Conservation (phyloP, 2,329 filamentous ascomycete genomes). For the Scedosporium boydii region DNA sequence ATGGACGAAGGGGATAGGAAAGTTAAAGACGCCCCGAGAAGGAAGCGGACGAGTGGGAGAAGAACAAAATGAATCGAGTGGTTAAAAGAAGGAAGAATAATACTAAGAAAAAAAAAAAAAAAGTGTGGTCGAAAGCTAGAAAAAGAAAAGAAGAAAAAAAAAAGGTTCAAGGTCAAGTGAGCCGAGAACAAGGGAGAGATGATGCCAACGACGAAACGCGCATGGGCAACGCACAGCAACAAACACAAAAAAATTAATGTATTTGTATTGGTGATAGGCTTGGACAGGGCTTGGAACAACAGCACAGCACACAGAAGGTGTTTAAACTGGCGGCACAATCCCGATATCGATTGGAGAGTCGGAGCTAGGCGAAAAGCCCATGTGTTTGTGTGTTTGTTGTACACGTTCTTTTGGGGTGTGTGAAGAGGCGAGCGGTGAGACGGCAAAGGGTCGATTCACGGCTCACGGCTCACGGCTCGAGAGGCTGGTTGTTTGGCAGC, state of each 20-base stretch:
- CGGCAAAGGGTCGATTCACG: too few species aligned
- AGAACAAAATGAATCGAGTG: slow-evolving; percentile 7
- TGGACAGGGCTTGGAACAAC: neutral
- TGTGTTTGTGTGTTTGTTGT: too few species aligned
- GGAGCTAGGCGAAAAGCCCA: too few species aligned
- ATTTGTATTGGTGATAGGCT: neutral
- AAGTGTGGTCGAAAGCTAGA: slow-evolving; percentile 4
- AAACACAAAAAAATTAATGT: neutral
- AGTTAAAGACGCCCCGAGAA: too few species aligned
- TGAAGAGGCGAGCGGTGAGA: too few species aligned
- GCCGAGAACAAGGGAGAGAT: neutral
- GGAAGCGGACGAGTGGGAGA: neutral
- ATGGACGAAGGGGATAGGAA: neutral
- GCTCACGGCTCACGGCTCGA: too few species aligned
- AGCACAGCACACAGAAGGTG: neutral
- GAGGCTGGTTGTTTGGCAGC: too few species aligned
- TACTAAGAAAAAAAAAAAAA: neutral
- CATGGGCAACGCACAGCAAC: neutral
- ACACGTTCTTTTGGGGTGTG: too few species aligned
- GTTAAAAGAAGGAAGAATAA: neutral
- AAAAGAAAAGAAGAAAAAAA: neutral
- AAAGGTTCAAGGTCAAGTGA: neutral
- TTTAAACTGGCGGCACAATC: too few species aligned
- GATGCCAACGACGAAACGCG: neutral
- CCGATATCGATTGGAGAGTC: too few species aligned